Evolutionary conservation across 164 flowering plant genomes (phyloP), one percentile per base, ranked within the genome.

Genomic region (Tinospora cordifolia): DNA sequence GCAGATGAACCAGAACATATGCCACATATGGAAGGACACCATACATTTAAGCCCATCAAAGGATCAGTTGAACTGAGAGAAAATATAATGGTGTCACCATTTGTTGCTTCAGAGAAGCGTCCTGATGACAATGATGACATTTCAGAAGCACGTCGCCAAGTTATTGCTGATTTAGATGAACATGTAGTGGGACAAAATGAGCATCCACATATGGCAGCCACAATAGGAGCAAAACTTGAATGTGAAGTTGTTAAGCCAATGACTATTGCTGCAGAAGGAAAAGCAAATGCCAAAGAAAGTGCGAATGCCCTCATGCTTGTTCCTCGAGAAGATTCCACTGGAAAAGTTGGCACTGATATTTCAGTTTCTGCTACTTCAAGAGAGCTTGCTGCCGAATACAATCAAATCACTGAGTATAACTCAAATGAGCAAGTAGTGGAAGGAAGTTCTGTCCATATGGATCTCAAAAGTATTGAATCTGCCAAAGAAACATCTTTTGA

Each of bases 401-500:
- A 22, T 14, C 3, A 62, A 62, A 30, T 62, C 19, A 27, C 39
- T 1, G 65, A 62, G 15, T 15, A 62, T 3, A 27, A 26, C 30
- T 62, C n/a, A 62, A 62, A 62, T 62, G 65, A 9, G 12, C 47
- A 44, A n/a, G n/a, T 17, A 8, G 24, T 54, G 60, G 60, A 27
- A 62, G 65, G 39, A 34, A 27, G 30, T 7, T 62, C 0, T 34
- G 39, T 5, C 36, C 30, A 13, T 8, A 30, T 12, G 38, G 65
- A 62, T 62, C 9, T 17, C 13, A 27, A 34, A 27, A 14, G 14
- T 62, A n/a, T 26, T 62, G 40, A 30, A 9, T 54, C n/a, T 14
- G 65, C 30, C n/a, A 40, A 62, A 26, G 65, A 27, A 62, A 24
- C 34, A 60, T 60, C 63, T 60, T 26, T 36, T 60, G 65, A 34